Percentiles rank a stretch among this genome's conserved stretches.
These are phyloP conservation scores for Citrus trifoliata DNA, from an alignment of 345 rosid species.

Conservation along the genomic window DNA sequence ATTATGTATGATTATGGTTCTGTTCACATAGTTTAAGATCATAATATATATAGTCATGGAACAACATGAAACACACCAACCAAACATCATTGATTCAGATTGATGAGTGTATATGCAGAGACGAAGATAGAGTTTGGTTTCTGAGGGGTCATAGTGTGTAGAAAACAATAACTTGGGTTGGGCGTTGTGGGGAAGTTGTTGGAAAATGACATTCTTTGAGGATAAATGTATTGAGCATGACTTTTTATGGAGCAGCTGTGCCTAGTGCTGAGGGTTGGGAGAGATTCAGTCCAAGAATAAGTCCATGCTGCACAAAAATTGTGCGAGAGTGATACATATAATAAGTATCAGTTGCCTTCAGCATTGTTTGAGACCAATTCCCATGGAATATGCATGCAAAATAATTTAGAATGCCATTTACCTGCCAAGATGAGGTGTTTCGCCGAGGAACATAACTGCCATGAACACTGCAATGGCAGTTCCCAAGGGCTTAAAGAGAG, in stretches of 20 bases:
- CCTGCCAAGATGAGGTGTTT: slow-evolving; percentile 33
- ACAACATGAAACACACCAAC: background rate
- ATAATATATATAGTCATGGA: background rate
- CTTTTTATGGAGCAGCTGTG: too few relatives aligned
- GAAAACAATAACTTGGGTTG: background rate
- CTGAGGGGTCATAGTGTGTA: background rate
- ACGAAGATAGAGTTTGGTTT: background rate
- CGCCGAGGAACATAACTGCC: slow-evolving; percentile 36
- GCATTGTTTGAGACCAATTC: background rate
- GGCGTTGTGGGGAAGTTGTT: background rate
- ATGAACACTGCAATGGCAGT: slow-evolving; percentile 35
- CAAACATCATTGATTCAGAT: background rate
- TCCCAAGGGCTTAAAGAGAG: slow-evolving; percentile 39
- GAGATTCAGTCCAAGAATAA: too few relatives aligned
- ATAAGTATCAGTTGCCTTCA: background rate
- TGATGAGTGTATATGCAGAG: background rate
- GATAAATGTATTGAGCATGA: background rate
- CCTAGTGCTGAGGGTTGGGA: too few relatives aligned
- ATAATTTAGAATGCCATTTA: background rate
- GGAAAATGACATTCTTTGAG: background rate
- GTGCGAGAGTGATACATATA: background rate
- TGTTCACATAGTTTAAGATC: background rate
- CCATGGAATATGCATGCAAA: background rate
- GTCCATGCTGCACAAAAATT: too few relatives aligned
- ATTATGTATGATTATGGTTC: background rate